Conservation (phyloP, 768 basidiomycete genomes). For the Naganishia vaughanmartiniae region DNA sequence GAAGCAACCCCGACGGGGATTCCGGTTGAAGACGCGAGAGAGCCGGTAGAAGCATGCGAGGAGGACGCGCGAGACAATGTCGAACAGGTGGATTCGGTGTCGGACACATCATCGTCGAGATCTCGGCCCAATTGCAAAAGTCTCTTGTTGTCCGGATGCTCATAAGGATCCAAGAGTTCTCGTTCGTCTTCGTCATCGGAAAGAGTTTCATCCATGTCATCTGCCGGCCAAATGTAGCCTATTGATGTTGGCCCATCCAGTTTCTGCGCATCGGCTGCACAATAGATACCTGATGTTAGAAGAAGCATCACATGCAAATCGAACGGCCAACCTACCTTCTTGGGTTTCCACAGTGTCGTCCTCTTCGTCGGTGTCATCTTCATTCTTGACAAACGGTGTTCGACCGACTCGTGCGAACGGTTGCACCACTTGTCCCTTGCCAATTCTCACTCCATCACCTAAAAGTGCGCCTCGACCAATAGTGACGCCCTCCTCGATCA, state of each 20-base stretch:
- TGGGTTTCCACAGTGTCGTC: slow-evolving; percentile 40
- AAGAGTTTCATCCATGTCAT: slow-evolving; percentile 44
- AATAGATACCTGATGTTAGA: background rate
- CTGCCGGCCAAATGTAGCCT: slow-evolving; percentile 77
- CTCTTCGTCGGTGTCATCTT: slow-evolving; percentile 53
- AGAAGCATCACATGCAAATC: slow-evolving; percentile 24
- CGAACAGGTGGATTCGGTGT: slow-evolving; percentile 38
- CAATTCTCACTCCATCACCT: slow-evolving; percentile 75
- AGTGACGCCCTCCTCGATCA: slow-evolving; percentile 64
- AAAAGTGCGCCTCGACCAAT: slow-evolving; percentile 77
- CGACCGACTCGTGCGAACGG: slow-evolving; percentile 72
- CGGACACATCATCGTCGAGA: slow-evolving; percentile 22
- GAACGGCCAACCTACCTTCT: slow-evolving; percentile 27
- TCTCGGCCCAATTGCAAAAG: slow-evolving; percentile 48
- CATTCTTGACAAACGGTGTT: slow-evolving; percentile 47
- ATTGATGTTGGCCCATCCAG: slow-evolving; percentile 57
- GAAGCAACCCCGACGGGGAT: slow-evolving; percentile 40
- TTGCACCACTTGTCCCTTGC: slow-evolving; percentile 65
- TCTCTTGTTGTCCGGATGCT: slow-evolving; percentile 48
- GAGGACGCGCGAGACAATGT: slow-evolving; percentile 47
- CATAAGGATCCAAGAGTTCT: slow-evolving; percentile 57
- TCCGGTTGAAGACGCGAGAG: slow-evolving; percentile 39
- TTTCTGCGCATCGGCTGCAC: slow-evolving; percentile 11
- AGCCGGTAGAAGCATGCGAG: slow-evolving; percentile 39
- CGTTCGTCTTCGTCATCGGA: slow-evolving; percentile 51